Evolutionary conservation across 345 rosid genomes (phyloP).

Genomic region (Ceriops decandra): DNA sequence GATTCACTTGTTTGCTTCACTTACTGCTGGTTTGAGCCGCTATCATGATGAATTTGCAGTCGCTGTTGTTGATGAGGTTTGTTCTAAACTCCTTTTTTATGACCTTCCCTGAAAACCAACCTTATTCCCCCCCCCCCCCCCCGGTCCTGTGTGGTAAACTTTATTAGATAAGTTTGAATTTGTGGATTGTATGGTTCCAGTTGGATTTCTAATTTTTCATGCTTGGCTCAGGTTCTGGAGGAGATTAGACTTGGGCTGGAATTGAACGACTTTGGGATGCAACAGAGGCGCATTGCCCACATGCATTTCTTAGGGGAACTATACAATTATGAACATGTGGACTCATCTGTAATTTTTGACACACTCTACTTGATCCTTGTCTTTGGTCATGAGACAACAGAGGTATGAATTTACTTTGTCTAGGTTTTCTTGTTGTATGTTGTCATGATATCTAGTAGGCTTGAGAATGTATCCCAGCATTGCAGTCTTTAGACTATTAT

Average conservation of each 20-base stretch:
- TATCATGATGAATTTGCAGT: slow-evolving; percentile 98
- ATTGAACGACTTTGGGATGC: slow-evolving; percentile 93
- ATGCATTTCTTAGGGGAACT: slow-evolving; percentile 96
- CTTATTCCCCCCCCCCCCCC: neutral
- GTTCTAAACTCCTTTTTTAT: slow-evolving; percentile 8
- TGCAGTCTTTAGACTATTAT: no score
- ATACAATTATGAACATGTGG: slow-evolving; percentile 96
- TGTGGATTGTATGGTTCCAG: neutral
- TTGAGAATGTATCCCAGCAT: no score
- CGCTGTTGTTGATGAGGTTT: slow-evolving; percentile 98
- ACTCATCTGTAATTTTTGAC: slow-evolving; percentile 94
- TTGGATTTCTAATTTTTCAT: slow-evolving; percentile 13
- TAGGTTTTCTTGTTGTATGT: neutral
- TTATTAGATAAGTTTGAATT: neutral
- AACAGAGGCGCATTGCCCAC: slow-evolving; percentile 95
- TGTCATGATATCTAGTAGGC: no score
- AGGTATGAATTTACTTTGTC: slow-evolving; percentile 40
- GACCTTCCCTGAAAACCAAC: neutral
- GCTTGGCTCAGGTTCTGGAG: slow-evolving; percentile 76
- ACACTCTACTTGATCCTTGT: slow-evolving; percentile 78
- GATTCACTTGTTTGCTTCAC: slow-evolving; percentile 95
- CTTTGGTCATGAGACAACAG: slow-evolving; percentile 76
- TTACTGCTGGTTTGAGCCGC: slow-evolving; percentile 95
- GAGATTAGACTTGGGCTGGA: slow-evolving; percentile 95
- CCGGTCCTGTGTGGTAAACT: neutral